Percentiles rank a stretch among this genome's conserved stretches.
Conservation (phyloP, 202 grass and related monocot genomes). For the Miscanthus sacchariflorus region DNA sequence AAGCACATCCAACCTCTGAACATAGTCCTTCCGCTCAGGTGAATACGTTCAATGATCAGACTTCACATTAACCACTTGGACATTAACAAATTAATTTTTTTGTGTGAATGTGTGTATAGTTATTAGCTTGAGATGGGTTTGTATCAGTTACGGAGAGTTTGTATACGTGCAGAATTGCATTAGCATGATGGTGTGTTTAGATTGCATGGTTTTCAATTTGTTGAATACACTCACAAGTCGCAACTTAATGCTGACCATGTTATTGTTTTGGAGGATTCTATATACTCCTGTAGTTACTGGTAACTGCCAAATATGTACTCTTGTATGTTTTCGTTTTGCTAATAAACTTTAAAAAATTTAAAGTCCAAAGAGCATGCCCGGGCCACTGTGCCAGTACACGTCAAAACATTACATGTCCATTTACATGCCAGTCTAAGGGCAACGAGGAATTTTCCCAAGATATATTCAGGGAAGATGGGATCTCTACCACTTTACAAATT, state of each 20-base stretch:
- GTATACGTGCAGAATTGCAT: background rate
- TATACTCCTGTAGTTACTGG: slow-evolving; percentile 5
- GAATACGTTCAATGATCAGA: slow-evolving; percentile 35
- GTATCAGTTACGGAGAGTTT: slow-evolving; percentile 4
- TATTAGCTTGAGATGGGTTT: slow-evolving; percentile 40
- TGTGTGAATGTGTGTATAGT: slow-evolving; percentile 39
- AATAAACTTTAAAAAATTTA: background rate
- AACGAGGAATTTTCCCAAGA: background rate
- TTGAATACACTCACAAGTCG: slow-evolving; percentile 15
- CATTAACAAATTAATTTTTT: slow-evolving; percentile 42
- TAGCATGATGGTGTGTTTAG: slow-evolving; percentile 24
- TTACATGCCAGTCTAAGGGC: background rate
- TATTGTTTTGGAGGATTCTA: slow-evolving; percentile 22
- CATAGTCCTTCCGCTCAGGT: slow-evolving; percentile 51
- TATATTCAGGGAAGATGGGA: background rate
- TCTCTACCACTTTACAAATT: slow-evolving; percentile 12
- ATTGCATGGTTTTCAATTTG: slow-evolving; percentile 24
- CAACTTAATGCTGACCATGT: background rate
- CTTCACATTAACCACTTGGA: slow-evolving; percentile 28
- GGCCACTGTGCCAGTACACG: background rate
- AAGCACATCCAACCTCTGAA: slow-evolving; percentile 48
- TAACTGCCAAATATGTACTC: background rate
- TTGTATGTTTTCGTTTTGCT: background rate
- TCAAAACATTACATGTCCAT: background rate
- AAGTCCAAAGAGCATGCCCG: background rate